These are phyloP conservation scores for Aspergillus sojae DNA, from an alignment of 2,329 filamentous ascomycete species.

Conservation along the genomic window DNA sequence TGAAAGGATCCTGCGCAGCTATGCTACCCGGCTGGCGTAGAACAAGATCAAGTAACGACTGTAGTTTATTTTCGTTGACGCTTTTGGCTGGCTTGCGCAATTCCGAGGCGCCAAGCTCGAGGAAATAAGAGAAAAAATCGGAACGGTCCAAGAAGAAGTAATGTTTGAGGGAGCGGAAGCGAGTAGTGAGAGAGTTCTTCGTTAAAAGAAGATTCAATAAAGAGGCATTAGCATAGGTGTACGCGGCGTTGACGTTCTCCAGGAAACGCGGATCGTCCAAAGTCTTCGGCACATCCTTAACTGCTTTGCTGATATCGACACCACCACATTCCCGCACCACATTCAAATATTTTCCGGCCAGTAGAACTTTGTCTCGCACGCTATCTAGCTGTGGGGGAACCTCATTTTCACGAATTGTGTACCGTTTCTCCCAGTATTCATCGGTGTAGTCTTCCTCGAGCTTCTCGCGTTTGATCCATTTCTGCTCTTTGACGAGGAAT, in stretches of 20 bases:
- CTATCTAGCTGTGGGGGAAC: constrained; percentile 88
- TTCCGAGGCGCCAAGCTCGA: constrained; percentile 87
- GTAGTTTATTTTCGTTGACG: constrained; percentile 90
- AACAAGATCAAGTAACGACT: constrained; percentile 92
- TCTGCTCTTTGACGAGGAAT: constrained; percentile 93
- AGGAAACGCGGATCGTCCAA: constrained; percentile 92
- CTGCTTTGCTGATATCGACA: constrained; percentile 87
- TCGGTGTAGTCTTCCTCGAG: constrained; percentile 97
- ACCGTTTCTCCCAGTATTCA: constrained; percentile 98
- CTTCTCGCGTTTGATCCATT: constrained; percentile 87
- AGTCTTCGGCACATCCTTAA: constrained; percentile 83
- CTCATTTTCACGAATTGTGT: constrained; percentile 88
- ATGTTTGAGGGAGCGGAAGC: constrained; percentile 89
- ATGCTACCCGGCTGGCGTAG: constrained; percentile 94
- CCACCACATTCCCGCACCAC: constrained; percentile 96
- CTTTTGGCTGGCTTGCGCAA: constrained; percentile 84
- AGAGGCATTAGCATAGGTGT: constrained; percentile 93
- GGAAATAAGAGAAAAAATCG: constrained; percentile 97
- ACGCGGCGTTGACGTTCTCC: constrained; percentile 93
- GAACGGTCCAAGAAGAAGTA: constrained; percentile 99
- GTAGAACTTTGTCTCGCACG: constrained; percentile 89
- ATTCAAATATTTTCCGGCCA: constrained; percentile 97
- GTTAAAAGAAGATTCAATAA: constrained; percentile 88
- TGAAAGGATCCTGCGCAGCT: constrained; percentile 92
- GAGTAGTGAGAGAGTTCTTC: constrained; percentile 84